Evolutionary conservation across 148 eudicot species (phyloP), one percentile per base, ranked within the genome.

Genomic region (Cornus controversa): DNA sequence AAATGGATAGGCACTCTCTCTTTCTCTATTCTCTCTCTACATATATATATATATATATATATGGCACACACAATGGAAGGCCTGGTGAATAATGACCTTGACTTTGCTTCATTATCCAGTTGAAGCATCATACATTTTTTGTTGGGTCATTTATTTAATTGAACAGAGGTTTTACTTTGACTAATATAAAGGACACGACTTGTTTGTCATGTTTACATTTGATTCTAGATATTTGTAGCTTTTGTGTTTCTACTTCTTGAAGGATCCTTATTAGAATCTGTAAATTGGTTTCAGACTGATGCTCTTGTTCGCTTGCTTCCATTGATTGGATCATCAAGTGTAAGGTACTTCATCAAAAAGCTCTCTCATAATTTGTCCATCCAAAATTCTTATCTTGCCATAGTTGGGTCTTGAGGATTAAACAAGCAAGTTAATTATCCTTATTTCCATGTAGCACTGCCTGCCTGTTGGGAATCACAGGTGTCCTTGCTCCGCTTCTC

Each of bases 401-500:
- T 29, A 62, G 40, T 20, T 15, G 22, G 42, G 26, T 63, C 15
- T 37, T 45, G 37, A 50, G 68, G 28, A 64, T 47, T 34, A 77
- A 57, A 34, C 36, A n/a, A 14, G n/a, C 4, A 27, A 14, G 67
- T 73, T n/a, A 4, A 79, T 54, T 24, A 34, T 24, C 28, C 68
- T 36, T 26, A 14, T 58, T 71, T 78, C 69, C 66, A 25, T 79
- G 87, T 88, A 96, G 99, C 90, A 96, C 99, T 54, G 86, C 84
- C 72, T 90, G 93, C 78, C 82, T 96, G 85, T 73, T 96, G 37
- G 99, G 94, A 75, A 80, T 93, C 80, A 85, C 93, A 18, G 98
- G 99, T 42, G 79, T 93, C 73, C 92, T 96, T 86, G 99, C 99
- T 82, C 98, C 99, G 5, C 72, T 96, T 78, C 92, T 96, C 63